Evolutionary conservation across 148 eudicot genomes (phyloP).

Genomic region (Rhododendron kiyosumense): DNA sequence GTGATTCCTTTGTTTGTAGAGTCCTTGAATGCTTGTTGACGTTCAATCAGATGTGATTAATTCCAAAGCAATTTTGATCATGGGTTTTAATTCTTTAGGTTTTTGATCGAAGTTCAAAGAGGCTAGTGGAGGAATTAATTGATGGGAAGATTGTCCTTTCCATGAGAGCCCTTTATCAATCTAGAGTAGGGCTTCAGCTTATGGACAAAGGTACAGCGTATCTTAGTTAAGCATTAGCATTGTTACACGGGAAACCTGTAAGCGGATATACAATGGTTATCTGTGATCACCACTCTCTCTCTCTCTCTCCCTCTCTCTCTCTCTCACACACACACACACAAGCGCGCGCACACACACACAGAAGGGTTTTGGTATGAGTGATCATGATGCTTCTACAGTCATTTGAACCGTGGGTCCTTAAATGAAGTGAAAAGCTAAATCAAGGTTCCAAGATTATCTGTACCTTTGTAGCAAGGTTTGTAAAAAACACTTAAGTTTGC

Average conservation of each 20-base stretch:
- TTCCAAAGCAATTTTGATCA: not conserved
- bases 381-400: not conserved
- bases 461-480: not conserved
- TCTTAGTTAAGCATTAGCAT: not conserved
- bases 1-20: not conserved
- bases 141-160: slow-evolving; percentile 82
- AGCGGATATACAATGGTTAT: not conserved
- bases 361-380: not conserved
- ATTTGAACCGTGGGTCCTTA: not conserved
- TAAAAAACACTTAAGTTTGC: no score
- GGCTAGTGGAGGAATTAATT: slow-evolving; percentile 88
- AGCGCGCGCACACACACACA: no score
- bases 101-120: slow-evolving; percentile 62
- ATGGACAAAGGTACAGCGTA: slow-evolving; percentile 62
- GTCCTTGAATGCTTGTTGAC: not conserved
- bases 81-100: slow-evolving; percentile 43
- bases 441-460: not conserved
- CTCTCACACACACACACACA: not conserved
- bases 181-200: slow-evolving; percentile 68
- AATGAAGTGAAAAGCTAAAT: slow-evolving; percentile 5
- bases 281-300: not conserved
- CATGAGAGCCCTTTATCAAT: slow-evolving; percentile 90
- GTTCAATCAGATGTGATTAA: not conserved
- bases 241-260: not conserved
- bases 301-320: not conserved